Evolutionary conservation across 2,329 filamentous ascomycete genomes (phyloP), one percentile per base, ranked within the genome.

Genomic region (Penicillium corylophilum): DNA sequence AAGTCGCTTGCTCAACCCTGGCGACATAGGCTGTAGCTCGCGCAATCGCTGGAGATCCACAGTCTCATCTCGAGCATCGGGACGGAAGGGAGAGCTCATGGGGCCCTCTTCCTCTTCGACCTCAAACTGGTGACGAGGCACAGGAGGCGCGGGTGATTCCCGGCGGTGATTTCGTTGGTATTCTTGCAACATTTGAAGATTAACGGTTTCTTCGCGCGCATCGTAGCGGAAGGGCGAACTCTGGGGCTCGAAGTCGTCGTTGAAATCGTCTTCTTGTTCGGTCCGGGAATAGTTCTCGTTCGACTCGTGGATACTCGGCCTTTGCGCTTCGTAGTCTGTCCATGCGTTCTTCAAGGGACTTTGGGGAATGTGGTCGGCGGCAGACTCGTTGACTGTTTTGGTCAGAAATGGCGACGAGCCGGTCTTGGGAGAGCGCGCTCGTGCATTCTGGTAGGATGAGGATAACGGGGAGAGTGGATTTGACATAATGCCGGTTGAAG

Each of bases 381-480:
- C 52, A 18, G 60, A 47, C 28, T 61, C 45, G 10, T 65, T 60
- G 43, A 54, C 35, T 46, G 48, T 51, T 52, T 62, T 62, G 20
- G 59, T 55, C 29, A 63, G 46, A 26, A 63, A 62, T 7, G 61
- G 61, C 44, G 61, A 63, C 13, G 61, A 63, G 39, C 46, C 57
- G 31, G 51, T 51, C 45, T 56, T 54, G 26, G 59, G 58, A 28
- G 67, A 72, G 28, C 63, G 62, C 43, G 63, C 63, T 53, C 73
- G 70, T 38, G 66, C 66, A 56, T 76, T 76, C 53, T 74, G 72
- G 54, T 65, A 69, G 40, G 72, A 73, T 23, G 71, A 63, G 36
- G 72, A 71, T 41, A 76, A 64, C n/a, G 70, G 68, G 5, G 70
- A 74, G 28, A 76, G 59, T 46, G 73, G 71, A 50, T 68, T 69